Evolutionary conservation across 2,329 filamentous ascomycete species (phyloP).

Genomic region (Didymosphaeria variabile): DNA sequence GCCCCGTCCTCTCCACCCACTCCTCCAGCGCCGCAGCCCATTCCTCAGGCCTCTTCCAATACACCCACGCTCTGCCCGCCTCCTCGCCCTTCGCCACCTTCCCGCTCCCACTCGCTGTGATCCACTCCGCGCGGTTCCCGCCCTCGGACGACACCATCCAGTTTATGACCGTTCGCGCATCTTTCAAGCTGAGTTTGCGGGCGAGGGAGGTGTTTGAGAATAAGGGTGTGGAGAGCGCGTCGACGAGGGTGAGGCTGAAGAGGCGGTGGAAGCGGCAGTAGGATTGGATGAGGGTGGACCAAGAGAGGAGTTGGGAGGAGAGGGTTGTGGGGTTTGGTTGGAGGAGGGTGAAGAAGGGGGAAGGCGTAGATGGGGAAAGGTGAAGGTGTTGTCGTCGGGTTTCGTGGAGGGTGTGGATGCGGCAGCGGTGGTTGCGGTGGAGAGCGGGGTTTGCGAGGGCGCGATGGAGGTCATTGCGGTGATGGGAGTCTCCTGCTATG

Average conservation of each 20-base stretch:
- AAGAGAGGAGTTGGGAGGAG: constrained; percentile 81
- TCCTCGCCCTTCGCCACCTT: constrained; percentile 34
- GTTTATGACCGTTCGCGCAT: constrained; percentile 63
- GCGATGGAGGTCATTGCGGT: constrained; percentile 26
- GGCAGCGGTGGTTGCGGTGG: constrained; percentile 14
- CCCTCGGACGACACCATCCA: constrained; percentile 65
- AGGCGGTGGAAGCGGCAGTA: constrained; percentile 83
- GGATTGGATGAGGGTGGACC: constrained; percentile 83
- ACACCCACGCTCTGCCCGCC: constrained; percentile 68
- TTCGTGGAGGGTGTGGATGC: constrained; percentile 20
- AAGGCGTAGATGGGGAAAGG: constrained; percentile 70
- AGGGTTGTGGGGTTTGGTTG: constrained; percentile 78
- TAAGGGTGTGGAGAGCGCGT: constrained; percentile 62
- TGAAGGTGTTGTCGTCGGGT: constrained; percentile 39
- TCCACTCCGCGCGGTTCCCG: constrained; percentile 71
- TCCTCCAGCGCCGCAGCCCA: constrained; percentile 82
- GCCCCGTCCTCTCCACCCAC: constrained; percentile 86
- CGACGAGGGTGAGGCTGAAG: constrained; percentile 75
- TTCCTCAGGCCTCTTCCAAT: constrained; percentile 87
- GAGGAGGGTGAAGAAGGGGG: constrained; percentile 85
- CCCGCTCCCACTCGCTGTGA: constrained; percentile 44
- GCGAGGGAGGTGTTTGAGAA: constrained; percentile 60
- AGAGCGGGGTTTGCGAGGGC: constrained; percentile 13
- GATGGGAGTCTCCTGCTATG: not conserved
- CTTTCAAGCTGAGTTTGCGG: constrained; percentile 60